A percentile compares a stretch with the other conserved stretches of the same genome.
phyloP scores from a whole-genome alignment of 2,329 filamentous ascomycete species.

The Ilyonectria robusta region DNA sequence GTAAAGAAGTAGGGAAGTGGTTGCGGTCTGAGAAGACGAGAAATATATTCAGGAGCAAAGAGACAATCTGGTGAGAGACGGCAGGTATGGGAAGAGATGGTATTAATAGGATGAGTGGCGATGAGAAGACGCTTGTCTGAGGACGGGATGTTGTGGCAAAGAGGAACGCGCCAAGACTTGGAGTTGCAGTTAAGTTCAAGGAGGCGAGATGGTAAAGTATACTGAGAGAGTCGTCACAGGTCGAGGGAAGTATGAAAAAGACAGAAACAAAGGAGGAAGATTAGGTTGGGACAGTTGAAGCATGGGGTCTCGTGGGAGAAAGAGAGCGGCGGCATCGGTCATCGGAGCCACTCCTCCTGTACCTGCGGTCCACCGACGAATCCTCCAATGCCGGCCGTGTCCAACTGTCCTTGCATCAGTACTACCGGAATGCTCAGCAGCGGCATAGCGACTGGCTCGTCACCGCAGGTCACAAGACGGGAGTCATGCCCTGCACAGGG shows the following conservation, averaged over 20 bases:
- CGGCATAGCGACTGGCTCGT: constrained; percentile 27
- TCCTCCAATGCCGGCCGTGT: constrained; percentile 1
- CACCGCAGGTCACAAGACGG: constrained; percentile 37
- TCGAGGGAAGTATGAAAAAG: constrained; percentile 17
- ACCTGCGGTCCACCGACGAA: not conserved
- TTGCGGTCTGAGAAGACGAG: not conserved
- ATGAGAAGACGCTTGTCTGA: constrained; percentile 31
- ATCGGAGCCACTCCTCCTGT: constrained; percentile 1
- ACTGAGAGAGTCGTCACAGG: constrained; percentile 20
- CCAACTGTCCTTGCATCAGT: constrained; percentile 25
- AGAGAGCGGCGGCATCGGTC: constrained; percentile 17
- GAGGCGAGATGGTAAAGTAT: not conserved
- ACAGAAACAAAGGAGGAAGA: not conserved
- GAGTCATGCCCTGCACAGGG: constrained; percentile 30
- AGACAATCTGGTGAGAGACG: not conserved
- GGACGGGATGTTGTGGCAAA: constrained; percentile 30
- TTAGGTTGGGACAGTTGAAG: constrained; percentile 24
- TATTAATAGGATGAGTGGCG: constrained; percentile 20
- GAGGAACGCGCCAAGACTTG: not conserved
- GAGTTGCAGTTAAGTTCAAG: not conserved
- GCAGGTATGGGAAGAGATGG: constrained; percentile 8
- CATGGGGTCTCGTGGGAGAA: constrained; percentile 32
- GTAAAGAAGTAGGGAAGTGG: constrained; percentile 1
- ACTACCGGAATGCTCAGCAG: constrained; percentile 32
- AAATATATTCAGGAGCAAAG: not conserved